Base-by-base conservation (phyloP, 108 stramenopile genomes). In the Tribonema minus region DNA sequence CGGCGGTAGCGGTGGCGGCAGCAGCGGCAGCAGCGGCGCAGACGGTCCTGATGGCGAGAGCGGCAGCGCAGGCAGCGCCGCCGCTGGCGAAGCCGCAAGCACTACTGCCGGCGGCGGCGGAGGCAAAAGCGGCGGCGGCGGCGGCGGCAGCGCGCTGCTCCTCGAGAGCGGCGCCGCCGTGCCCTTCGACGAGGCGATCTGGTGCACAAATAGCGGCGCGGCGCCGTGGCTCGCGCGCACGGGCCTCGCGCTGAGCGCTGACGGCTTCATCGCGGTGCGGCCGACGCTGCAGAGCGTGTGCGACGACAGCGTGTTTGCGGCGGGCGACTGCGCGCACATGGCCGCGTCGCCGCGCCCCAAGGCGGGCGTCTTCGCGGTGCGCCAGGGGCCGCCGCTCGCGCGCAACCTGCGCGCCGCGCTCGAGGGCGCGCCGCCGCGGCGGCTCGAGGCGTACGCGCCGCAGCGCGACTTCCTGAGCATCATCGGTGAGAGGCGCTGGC, bases 291-390 rank as follows among this genome's bases (percentile, higher is more conserved):
- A 89, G 82, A 82, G 68, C 26, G 46, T 37, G n/a, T 34, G 59
- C 32, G 40, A 70, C 29, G 67, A 74, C 26, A 67, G 71, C 29
- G 87, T 92, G 3, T 91, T 90, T 68, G 91, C 90, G 0, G 85
- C 68, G 0, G 91, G 91, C 28, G 91, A 92, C 82, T 88, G 88
- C 68, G 73, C 76, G 2, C 60, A 78, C 66, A 84, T 90, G 72
- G 71, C 81, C 54, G 31, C 59, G 0, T 58, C 87, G 58, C 89
- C 90, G 5, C 86, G 90, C 12, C 91, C 91, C 62, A 90, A 88
- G 70, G 91, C 72, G 20, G 72, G 91, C 33, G 91, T 92, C 7
- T 91, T 91, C 74, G 91, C 91, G 29, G 91, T 92, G 0, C 84
- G 90, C 26, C 88, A 89, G 35, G 91, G 91, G 26, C 89, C 88